Evolutionary conservation across 2,329 filamentous ascomycete species (phyloP), one percentile per base, ranked within the genome.

Genomic region (Capronia epimyces): DNA sequence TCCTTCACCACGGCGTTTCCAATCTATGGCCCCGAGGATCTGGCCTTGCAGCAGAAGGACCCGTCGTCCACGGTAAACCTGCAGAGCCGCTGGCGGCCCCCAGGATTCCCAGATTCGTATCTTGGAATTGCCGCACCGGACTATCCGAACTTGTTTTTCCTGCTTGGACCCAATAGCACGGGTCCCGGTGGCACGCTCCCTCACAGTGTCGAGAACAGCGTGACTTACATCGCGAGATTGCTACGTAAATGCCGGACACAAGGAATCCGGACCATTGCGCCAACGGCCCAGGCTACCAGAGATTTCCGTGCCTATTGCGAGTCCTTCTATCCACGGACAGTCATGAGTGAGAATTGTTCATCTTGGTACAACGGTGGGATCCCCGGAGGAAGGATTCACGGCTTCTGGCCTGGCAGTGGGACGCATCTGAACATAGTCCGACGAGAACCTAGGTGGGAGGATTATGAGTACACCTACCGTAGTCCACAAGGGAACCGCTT

Each of bases 281-380:
- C 37, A 8, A 6, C 42, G n/a, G n/a, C n/a, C 8, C 20, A n/a
- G 18, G 42, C 42, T n/a, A 45, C 42, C 12, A 4, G 42, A 4
- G 42, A 45, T 45, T 45, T 45, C 42, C 42, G 42, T 3, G 42
- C 42, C 12, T 45, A 45, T 34, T 45, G 42, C 25, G 42, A 45
- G 16, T 31, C 22, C 3, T 45, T 45, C 20, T 45, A 39, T 21
- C 42, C 42, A 31, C 12, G 25, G 8, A 45, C 42, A 5, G 42
- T 45, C 13, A 27, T 45, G 21, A 16, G n/a, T 10, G 42, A 45
- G 42, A 27, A 45, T 8, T 88, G 84, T 63, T 81, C 78, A 32
- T 84, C 80, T 0, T 88, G 85, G 85, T 85, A 84, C 52, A 88
- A 88, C 53, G 81, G 83, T 12, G 81, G 81, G 0, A 68, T 68